phyloP scores from a whole-genome alignment of 495 filamentous ascomycete species.

The Hypoxylon lienhwacheense region DNA sequence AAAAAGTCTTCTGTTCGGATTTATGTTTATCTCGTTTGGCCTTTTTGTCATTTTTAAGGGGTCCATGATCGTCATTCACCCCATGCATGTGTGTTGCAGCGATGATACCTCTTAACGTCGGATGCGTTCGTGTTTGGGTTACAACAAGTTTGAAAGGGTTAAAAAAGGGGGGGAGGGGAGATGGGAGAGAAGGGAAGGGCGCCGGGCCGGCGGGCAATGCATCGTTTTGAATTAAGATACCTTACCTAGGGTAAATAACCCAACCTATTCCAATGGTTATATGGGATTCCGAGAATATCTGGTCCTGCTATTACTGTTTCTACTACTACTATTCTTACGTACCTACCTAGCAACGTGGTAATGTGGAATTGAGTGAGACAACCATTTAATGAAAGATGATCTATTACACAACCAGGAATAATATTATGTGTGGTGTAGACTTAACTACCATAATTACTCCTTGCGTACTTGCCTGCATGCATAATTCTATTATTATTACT shows the following conservation, averaged over 20 bases:
- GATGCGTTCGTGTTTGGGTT: conserved; percentile 29
- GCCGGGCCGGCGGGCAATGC: conserved; percentile 28
- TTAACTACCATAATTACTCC: too few relatives aligned
- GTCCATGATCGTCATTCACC: conserved; percentile 30
- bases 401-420: conserved; percentile 17
- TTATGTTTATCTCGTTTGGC: background rate
- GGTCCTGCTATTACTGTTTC: conserved; percentile 3
- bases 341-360: too few relatives aligned
- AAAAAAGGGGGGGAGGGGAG: conserved; percentile 18
- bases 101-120: conserved; percentile 35
- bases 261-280: conserved; percentile 10
- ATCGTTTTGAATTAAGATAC: conserved; percentile 1
- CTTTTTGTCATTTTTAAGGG: conserved; percentile 18
- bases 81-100: conserved; percentile 31
- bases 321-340: conserved; percentile 13
- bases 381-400: background rate
- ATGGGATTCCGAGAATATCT: conserved; percentile 17
- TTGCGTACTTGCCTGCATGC: conserved; percentile 1
- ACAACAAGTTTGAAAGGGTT: conserved; percentile 17
- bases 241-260: background rate
- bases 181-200: too few relatives aligned
- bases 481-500: conserved; percentile 31
- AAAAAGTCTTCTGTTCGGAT: conserved; percentile 3
- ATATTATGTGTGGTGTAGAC: too few relatives aligned
- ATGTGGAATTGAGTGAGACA: conserved; percentile 9